phyloP scores from a whole-genome alignment of 2,329 filamentous ascomycete species.

The Epichloe gansuensis region DNA sequence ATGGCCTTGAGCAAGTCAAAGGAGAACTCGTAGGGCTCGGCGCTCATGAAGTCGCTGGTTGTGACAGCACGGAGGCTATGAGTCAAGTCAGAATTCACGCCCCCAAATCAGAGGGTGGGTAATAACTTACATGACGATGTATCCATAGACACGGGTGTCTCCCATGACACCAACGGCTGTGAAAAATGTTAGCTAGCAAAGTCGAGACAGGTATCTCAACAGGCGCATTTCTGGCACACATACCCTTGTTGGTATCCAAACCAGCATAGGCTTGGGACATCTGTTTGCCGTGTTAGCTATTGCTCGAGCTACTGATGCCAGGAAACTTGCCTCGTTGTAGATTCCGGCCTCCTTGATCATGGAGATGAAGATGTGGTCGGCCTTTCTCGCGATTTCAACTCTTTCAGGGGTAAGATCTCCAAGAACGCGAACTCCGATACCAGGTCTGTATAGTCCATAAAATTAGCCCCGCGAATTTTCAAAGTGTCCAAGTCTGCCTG shows the following conservation, averaged over 20 bases:
- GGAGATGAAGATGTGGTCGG: conserved; percentile 66
- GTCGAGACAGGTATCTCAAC: not conserved
- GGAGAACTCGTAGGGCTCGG: conserved; percentile 55
- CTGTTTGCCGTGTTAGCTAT: conserved; percentile 7
- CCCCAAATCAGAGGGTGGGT: not conserved
- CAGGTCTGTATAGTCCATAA: conserved; percentile 29
- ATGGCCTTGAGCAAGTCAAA: conserved; percentile 45
- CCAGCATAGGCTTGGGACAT: conserved; percentile 18
- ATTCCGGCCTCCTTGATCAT: conserved; percentile 62
- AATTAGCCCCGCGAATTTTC: not conserved
- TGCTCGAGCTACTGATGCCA: not conserved
- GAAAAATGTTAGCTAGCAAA: not conserved
- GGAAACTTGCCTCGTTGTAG: conserved; percentile 42
- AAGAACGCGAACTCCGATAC: conserved; percentile 65
- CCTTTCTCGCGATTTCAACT: conserved; percentile 66
- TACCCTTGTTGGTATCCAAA: conserved; percentile 13
- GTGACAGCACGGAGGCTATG: conserved; percentile 5
- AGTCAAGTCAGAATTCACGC: not conserved
- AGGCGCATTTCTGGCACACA: not conserved
- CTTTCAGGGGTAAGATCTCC: conserved; percentile 74
- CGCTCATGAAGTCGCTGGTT: conserved; percentile 39
- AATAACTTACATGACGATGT: conserved; percentile 15
- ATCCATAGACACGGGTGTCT: conserved; percentile 19
- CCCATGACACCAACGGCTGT: conserved; percentile 12
- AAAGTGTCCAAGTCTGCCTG: no score